These are phyloP conservation scores for Gillenia trifoliata DNA, from an alignment of 306 rosid genomes.

Conservation along the genomic window DNA sequence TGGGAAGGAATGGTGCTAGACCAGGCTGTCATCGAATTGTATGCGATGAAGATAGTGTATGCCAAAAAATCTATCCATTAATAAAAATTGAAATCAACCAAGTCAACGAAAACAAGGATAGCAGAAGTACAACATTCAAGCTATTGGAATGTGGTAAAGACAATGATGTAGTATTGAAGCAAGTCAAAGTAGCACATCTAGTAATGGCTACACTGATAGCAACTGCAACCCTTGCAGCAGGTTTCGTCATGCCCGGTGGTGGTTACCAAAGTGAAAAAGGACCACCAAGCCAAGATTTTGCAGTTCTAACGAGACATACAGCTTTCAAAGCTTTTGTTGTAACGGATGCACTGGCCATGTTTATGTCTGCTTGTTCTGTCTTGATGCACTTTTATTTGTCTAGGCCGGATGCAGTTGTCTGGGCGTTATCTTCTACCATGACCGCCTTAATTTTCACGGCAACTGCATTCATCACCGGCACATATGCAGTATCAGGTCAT, in stretches of 20 bases:
- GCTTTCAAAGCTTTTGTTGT: not conserved
- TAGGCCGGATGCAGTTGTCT: not conserved
- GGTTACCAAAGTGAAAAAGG: not conserved
- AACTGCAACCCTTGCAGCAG: not conserved
- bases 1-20: no score
- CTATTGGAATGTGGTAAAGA: not conserved
- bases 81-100: not conserved
- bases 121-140: not conserved
- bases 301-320: not conserved
- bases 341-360: not conserved
- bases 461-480: not conserved
- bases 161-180: not conserved
- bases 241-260: not conserved
- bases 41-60: no score
- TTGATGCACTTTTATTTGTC: not conserved
- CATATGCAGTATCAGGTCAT: not conserved
- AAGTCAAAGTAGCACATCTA: not conserved
- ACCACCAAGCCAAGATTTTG: not conserved
- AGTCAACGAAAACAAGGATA: not conserved
- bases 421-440: not conserved
- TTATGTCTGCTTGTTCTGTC: not conserved
- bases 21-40: no score
- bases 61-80: not conserved
- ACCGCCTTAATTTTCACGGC: not conserved
- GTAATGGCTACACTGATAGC: not conserved